Conservation (phyloP, 768 basidiomycete species). For the Mycena rosella region DNA sequence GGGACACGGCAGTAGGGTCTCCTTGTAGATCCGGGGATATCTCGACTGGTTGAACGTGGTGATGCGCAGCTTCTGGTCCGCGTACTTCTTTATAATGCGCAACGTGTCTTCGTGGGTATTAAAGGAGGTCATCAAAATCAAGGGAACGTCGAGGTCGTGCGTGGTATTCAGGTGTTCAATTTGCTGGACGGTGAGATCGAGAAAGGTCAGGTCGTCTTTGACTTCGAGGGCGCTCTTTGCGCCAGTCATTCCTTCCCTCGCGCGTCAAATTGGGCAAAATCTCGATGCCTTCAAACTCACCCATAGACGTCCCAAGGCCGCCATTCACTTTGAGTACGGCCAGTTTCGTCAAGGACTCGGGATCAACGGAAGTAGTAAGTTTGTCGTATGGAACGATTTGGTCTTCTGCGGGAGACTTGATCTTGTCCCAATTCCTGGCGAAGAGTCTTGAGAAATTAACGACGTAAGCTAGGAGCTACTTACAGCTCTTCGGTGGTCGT, state of each 20-base stretch:
- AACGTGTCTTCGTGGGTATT: constrained; percentile 97
- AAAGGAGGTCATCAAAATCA: constrained; percentile 99
- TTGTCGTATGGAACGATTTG: constrained; percentile 87
- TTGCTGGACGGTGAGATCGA: constrained; percentile 93
- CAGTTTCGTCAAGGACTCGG: constrained; percentile 85
- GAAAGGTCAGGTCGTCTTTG: constrained; percentile 97
- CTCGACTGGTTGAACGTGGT: constrained; percentile 94
- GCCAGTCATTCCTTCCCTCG: constrained; percentile 75
- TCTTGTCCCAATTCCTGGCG: constrained; percentile 89
- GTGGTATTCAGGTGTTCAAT: constrained; percentile 95
- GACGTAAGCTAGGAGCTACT: constrained; percentile 57
- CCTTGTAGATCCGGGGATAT: constrained; percentile 93
- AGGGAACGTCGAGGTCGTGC: constrained; percentile 87
- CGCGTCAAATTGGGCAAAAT: constrained; percentile 15
- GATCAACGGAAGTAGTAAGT: constrained; percentile 69
- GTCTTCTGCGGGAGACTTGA: constrained; percentile 86
- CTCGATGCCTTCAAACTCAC: constrained; percentile 50
- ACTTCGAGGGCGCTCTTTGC: constrained; percentile 96
- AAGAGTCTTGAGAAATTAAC: constrained; percentile 74
- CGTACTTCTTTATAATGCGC: constrained; percentile 96
- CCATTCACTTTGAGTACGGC: constrained; percentile 97
- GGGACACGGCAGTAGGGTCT: constrained; percentile 89
- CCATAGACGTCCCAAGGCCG: constrained; percentile 92
- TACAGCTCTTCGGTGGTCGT: constrained; percentile 79
- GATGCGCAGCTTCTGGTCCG: constrained; percentile 93